Conservation (phyloP, 2,329 filamentous ascomycete species). For the Pezicula carpinea region DNA sequence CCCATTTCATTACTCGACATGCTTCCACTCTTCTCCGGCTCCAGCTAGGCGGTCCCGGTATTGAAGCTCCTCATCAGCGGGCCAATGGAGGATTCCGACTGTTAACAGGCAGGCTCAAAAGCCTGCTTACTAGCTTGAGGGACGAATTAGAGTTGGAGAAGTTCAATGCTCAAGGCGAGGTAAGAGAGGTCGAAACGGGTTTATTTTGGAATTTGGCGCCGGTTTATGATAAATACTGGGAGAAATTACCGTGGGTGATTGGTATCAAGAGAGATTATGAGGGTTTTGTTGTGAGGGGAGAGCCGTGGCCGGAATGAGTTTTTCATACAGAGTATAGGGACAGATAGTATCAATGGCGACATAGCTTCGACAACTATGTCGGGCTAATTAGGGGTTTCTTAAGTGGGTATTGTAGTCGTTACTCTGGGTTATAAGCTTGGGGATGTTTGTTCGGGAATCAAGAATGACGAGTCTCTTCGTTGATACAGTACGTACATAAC, state of each 20-base stretch:
- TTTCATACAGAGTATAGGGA: too few relatives aligned
- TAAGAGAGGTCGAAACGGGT: neutral
- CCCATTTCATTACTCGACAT: conserved; percentile 37
- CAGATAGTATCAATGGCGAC: too few relatives aligned
- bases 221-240: neutral
- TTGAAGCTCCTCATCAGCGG: conserved; percentile 34
- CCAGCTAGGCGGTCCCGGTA: conserved; percentile 40
- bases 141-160: conserved; percentile 35
- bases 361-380: too few relatives aligned
- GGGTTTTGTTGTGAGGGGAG: neutral
- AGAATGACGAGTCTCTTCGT: too few relatives aligned
- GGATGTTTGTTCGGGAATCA: too few relatives aligned
- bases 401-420: too few relatives aligned
- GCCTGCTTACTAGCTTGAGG: conserved; percentile 37
- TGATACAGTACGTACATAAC: too few relatives aligned
- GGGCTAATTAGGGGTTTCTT: too few relatives aligned
- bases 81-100: conserved; percentile 41
- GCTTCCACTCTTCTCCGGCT: conserved; percentile 34
- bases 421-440: too few relatives aligned
- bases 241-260: neutral
- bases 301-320: neutral
- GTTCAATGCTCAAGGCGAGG: conserved; percentile 41
- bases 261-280: neutral
- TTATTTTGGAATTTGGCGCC: neutral
- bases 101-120: conserved; percentile 39